Conservation (phyloP, 805 yeast genomes). For the Yarrowia keelungensis region DNA sequence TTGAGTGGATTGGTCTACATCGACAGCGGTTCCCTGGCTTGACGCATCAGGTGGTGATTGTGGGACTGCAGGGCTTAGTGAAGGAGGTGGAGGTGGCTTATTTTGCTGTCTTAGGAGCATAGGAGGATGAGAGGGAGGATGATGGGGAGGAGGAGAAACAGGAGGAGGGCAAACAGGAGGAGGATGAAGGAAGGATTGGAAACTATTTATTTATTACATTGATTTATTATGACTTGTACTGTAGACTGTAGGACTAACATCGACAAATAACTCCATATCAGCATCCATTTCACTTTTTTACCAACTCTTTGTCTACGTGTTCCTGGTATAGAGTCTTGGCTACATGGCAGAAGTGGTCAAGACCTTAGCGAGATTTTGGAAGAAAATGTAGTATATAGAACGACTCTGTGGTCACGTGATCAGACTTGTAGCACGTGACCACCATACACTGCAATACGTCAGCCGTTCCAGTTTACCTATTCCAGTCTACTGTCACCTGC, state of each 20-base stretch:
- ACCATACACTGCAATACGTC: no score
- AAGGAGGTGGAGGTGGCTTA: slow-evolving; percentile 57
- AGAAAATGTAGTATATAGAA: no score
- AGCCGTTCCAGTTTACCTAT: no score
- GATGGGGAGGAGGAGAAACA: not conserved
- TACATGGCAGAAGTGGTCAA: not conserved
- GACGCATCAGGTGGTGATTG: slow-evolving; percentile 80
- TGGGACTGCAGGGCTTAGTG: slow-evolving; percentile 74
- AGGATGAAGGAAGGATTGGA: not conserved
- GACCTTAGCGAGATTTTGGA: no score
- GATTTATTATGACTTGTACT: not conserved
- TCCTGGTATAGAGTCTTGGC: not conserved
- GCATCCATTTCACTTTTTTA: no score
- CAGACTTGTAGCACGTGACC: no score
- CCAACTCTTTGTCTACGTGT: no score
- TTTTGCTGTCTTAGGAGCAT: slow-evolving; percentile 16
- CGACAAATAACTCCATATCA: no score
- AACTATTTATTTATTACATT: slow-evolving; percentile 8
- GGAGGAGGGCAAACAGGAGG: not conserved
- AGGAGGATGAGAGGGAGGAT: not conserved
- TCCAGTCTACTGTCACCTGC: no score
- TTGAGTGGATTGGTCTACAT: slow-evolving; percentile 97
- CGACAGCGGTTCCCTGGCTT: slow-evolving; percentile 83
- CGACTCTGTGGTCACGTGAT: no score
- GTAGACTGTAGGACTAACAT: no score